Conservation (phyloP, 2,329 filamentous ascomycete species). For the Acephala macrosclerotiorum region DNA sequence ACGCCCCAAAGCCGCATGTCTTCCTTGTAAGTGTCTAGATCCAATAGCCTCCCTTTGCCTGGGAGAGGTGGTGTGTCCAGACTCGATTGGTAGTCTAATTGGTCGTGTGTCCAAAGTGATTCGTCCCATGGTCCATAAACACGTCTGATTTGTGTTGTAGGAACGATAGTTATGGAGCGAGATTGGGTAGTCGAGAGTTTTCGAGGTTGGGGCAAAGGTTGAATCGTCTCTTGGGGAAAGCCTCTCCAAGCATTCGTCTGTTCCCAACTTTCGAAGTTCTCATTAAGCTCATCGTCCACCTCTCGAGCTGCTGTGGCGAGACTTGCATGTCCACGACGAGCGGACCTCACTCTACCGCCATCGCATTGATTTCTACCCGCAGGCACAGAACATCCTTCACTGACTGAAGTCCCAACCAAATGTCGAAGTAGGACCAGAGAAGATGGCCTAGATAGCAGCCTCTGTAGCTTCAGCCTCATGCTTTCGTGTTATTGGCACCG, state of each 20-base stretch:
- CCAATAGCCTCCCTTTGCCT: slow-evolving; percentile 40
- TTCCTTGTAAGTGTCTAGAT: slow-evolving; percentile 38
- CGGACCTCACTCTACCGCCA: not conserved
- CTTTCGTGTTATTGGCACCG: slow-evolving; percentile 23
- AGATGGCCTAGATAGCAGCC: slow-evolving; percentile 41
- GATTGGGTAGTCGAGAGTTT: not conserved
- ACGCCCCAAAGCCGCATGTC: slow-evolving; percentile 50
- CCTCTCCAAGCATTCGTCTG: not conserved
- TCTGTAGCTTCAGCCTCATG: slow-evolving; percentile 42
- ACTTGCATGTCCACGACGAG: not conserved
- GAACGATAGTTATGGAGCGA: not conserved
- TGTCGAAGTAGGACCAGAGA: slow-evolving; percentile 38
- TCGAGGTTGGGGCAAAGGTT: not conserved
- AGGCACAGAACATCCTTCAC: too few relatives aligned
- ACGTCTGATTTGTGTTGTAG: not conserved
- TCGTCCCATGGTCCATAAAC: slow-evolving; percentile 28
- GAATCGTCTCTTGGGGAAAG: not conserved
- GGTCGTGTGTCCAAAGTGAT: slow-evolving; percentile 22
- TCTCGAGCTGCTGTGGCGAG: not conserved
- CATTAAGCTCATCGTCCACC: not conserved
- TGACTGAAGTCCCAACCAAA: slow-evolving; percentile 26
- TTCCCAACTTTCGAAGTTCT: not conserved
- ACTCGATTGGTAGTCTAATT: slow-evolving; percentile 44
- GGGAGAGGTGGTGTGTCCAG: slow-evolving; percentile 23
- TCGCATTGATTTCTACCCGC: not conserved